These are phyloP conservation scores for Yarrowia keelungensis DNA, from an alignment of 805 yeast genomes.

Conservation along the genomic window DNA sequence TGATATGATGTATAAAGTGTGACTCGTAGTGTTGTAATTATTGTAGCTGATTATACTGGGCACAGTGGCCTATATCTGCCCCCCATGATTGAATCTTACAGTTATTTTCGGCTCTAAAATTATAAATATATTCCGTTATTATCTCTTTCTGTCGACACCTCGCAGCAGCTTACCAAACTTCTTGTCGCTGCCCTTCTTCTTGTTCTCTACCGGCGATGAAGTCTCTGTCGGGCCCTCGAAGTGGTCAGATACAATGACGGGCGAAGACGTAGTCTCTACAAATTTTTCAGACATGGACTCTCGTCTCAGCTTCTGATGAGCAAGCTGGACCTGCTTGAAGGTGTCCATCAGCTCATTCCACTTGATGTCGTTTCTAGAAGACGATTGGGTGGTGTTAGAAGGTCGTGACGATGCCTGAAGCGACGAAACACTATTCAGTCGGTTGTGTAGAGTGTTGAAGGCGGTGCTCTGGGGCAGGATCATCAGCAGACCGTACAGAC, in stretches of 20 bases:
- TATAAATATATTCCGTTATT: slow-evolving; percentile 17
- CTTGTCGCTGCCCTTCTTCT: slow-evolving; percentile 17
- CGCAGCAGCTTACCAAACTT: slow-evolving; percentile 31
- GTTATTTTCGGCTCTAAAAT: no score
- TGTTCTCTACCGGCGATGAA: slow-evolving; percentile 14
- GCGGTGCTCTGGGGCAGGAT: slow-evolving; percentile 92
- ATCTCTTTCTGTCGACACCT: slow-evolving; percentile 24
- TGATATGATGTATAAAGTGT: slow-evolving; percentile 15
- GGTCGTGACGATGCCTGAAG: slow-evolving; percentile 46
- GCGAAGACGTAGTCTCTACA: slow-evolving; percentile 24
- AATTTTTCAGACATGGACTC: slow-evolving; percentile 33
- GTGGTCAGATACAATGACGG: slow-evolving; percentile 15
- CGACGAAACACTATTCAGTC: slow-evolving; percentile 65
- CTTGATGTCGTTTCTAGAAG: slow-evolving; percentile 46
- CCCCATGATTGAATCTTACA: no score
- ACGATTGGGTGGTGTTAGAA: slow-evolving; percentile 40
- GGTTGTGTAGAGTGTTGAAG: slow-evolving; percentile 76
- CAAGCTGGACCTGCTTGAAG: slow-evolving; percentile 57
- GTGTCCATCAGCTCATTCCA: slow-evolving; percentile 57
- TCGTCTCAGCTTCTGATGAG: slow-evolving; percentile 29
- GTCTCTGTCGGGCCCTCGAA: slow-evolving; percentile 28
- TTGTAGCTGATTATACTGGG: no score
- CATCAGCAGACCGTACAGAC: slow-evolving; percentile 92
- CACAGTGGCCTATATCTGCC: no score
- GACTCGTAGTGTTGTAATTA: background rate